Conservation (phyloP, 192 early-diverging fungal genomes). For the Phycomyces nitens region DNA sequence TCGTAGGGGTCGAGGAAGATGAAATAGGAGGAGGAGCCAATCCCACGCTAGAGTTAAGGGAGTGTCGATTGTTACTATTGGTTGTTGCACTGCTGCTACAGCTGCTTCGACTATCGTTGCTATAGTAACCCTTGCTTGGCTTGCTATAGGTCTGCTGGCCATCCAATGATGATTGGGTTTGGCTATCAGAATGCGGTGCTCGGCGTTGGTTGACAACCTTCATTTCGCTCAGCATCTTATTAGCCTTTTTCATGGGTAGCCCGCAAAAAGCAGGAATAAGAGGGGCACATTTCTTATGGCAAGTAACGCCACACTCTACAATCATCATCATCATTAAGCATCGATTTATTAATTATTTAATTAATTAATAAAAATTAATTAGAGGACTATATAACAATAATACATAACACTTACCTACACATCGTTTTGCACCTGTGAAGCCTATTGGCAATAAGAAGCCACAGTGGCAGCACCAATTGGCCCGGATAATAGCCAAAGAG, state of each 20-base stretch:
- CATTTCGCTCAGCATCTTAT: conserved; percentile 81
- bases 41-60: no score
- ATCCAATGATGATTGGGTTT: neutral
- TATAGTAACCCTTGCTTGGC: no score
- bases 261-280: conserved; percentile 93
- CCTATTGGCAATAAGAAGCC: conserved; percentile 91
- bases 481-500: conserved; percentile 70
- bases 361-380: no score
- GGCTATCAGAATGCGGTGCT: conserved; percentile 6
- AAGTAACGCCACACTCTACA: conserved; percentile 75
- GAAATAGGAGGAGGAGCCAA: no score
- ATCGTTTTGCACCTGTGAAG: conserved; percentile 54
- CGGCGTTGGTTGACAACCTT: conserved; percentile 47
- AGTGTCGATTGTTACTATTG: no score
- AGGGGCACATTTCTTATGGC: conserved; percentile 79
- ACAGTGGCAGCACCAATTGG: conserved; percentile 98
- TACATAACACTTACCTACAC: conserved; percentile 44
- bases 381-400: no score
- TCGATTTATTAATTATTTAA: no score
- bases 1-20: no score
- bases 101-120: no score
- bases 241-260: conserved; percentile 79
- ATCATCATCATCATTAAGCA: neutral
- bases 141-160: no score
- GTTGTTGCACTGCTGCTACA: no score